A percentile compares a stretch with the other conserved stretches of the same genome.
Evolutionary conservation across 192 early-diverging fungal species (phyloP).

Genomic region (Coemansia umbellata): DNA sequence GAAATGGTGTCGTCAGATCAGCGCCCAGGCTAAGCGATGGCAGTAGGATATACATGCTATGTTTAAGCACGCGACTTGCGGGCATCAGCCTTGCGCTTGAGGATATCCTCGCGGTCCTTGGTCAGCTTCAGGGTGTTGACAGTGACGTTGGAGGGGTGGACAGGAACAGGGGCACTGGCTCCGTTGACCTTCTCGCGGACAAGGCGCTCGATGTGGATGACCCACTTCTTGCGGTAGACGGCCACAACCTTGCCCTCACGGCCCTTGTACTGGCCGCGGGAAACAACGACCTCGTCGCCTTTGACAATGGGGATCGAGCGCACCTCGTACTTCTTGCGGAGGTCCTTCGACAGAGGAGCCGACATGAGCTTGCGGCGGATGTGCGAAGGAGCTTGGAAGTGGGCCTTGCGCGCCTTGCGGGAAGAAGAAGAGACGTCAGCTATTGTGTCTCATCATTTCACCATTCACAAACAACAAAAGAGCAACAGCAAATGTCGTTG

Average conservation of each 20-base stretch:
- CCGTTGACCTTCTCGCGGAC: slow-evolving; percentile 98
- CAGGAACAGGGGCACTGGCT: slow-evolving; percentile 81
- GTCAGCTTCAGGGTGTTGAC: slow-evolving; percentile 94
- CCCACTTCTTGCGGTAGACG: slow-evolving; percentile 99
- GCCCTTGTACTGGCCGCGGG: slow-evolving; percentile 95
- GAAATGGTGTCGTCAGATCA: no score
- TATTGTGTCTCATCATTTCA: slow-evolving; percentile 10
- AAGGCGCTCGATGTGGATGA: slow-evolving; percentile 98
- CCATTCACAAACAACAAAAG: not conserved
- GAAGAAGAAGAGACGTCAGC: slow-evolving; percentile 84
- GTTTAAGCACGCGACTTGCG: slow-evolving; percentile 43
- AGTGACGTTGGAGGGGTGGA: slow-evolving; percentile 99
- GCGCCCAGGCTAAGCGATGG: not conserved
- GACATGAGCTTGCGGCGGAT: slow-evolving; percentile 96
- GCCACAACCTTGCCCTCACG: slow-evolving; percentile 93
- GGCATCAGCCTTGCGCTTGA: slow-evolving; percentile 78
- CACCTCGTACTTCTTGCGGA: slow-evolving; percentile 94
- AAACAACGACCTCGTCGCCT: slow-evolving; percentile 96
- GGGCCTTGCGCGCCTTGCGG: slow-evolving; percentile 95
- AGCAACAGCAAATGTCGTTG: slow-evolving; percentile 9
- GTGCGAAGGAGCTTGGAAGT: slow-evolving; percentile 96
- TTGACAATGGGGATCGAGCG: slow-evolving; percentile 95
- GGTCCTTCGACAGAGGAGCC: slow-evolving; percentile 95
- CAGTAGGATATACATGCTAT: no score
- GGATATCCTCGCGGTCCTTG: slow-evolving; percentile 90